Conservation (phyloP, 139 green algal genomes). For the Marvania coccoides region DNA sequence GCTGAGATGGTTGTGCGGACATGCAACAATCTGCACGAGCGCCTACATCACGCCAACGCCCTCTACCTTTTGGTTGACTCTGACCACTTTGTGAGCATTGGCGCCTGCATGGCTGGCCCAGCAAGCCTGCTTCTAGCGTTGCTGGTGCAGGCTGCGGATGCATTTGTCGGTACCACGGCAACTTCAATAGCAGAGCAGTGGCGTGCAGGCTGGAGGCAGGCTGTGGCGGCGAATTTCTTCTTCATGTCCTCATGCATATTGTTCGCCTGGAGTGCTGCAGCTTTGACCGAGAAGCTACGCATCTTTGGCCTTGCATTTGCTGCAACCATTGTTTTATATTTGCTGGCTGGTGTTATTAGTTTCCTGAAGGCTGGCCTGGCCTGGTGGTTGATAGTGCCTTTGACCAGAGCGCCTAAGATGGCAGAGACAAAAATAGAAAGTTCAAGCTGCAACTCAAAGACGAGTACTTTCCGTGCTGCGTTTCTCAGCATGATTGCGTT, state of each 20-base stretch:
- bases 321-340: not conserved
- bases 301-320: not conserved
- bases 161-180: not conserved
- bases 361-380: too few species aligned
- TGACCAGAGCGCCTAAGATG: too few species aligned
- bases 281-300: not conserved
- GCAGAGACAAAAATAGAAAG: not conserved
- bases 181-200: too few species aligned
- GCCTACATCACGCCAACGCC: slow-evolving; percentile 72
- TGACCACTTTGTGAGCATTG: slow-evolving; percentile 52
- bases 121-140: slow-evolving; percentile 36
- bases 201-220: too few species aligned
- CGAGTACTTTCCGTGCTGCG: not conserved
- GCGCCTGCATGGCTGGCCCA: slow-evolving; percentile 57
- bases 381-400: too few species aligned
- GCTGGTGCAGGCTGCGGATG: not conserved
- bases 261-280: too few species aligned
- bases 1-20: slow-evolving; percentile 42
- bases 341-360: not conserved
- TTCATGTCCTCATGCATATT: too few species aligned
- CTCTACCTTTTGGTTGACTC: slow-evolving; percentile 54
- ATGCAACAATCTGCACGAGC: slow-evolving; percentile 74
- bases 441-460: not conserved
- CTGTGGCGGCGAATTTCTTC: too few species aligned
- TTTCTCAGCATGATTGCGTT: not conserved